Evolutionary conservation across 2,329 filamentous ascomycete species (phyloP), one percentile per base, ranked within the genome.

Genomic region (Blastomyces gilchristii): DNA sequence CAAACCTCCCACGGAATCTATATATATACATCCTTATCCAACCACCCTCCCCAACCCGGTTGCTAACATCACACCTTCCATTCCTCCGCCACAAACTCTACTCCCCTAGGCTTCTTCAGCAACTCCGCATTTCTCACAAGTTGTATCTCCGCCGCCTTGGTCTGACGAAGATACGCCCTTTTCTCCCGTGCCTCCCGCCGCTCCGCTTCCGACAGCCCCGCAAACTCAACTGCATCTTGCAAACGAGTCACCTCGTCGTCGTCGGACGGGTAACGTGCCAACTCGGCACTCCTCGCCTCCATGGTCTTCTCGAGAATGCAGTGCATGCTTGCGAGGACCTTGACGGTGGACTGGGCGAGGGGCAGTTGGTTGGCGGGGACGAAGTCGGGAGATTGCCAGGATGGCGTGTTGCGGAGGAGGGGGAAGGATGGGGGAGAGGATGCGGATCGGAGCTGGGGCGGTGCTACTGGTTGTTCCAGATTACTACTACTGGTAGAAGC

Each of bases 281-380:
- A 84, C 68, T 85, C 85, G 65, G 81, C 79, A 68, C 87, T 82
- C 63, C 91, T 89, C 68, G 83, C 84, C 65, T 81, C 80, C 68
- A 85, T 82, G 7, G 87, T 90, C 73, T 83, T 83, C 67, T 81
- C 80, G 54, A 99, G 79, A 49, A 97, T 86, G 69, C 87, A 85
- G 72, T 97, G 90, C 93, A 99, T 97, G 72, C 88, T 94, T 9
- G 89, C 91, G 34, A 97, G 78, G 5, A 96, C 93, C 78, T 89
- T 94, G 76, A 94, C 89, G 1, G 87, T 85, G 0, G 94, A 91
- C 66, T 82, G 85, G 0, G 92, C 92, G 12, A 99, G 83, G 3
- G 94, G 94, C 60, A 97, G 77, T 5, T 94, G 86, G 12, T 82
- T 79, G 0, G 88, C 81, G 0, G 76, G 69, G 0, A 96, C 87